These are phyloP conservation scores for Neolentinus lepideus DNA, from an alignment of 1,284 basidiomycete genomes.

Conservation along the genomic window DNA sequence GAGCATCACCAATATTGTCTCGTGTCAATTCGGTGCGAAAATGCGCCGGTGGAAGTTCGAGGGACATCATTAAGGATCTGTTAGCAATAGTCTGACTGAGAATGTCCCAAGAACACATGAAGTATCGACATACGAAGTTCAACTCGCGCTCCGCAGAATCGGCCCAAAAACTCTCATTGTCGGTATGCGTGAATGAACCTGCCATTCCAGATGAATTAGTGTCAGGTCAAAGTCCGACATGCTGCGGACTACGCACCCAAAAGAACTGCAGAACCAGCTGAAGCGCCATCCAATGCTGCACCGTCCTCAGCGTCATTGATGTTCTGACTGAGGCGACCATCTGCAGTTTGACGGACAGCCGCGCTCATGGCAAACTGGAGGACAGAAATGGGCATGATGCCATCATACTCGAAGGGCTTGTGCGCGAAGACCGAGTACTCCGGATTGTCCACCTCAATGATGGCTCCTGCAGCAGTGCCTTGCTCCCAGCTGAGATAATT, in stretches of 20 bases:
- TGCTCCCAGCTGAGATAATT: slow-evolving; percentile 22
- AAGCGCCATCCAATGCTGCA: slow-evolving; percentile 23
- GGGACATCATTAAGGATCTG: slow-evolving; percentile 56
- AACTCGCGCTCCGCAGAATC: slow-evolving; percentile 16
- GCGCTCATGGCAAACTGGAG: slow-evolving; percentile 22
- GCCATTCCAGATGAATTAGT: neutral
- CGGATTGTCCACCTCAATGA: slow-evolving; percentile 19
- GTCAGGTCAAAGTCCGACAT: neutral
- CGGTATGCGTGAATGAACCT: slow-evolving; percentile 17
- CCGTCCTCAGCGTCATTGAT: slow-evolving; percentile 21
- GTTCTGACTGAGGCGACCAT: slow-evolving; percentile 22
- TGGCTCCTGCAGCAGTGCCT: slow-evolving; percentile 20
- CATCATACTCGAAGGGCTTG: slow-evolving; percentile 13
- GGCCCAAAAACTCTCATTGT: slow-evolving; percentile 15
- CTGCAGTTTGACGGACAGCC: slow-evolving; percentile 18
- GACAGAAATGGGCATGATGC: slow-evolving; percentile 13
- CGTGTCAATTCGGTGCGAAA: slow-evolving; percentile 65
- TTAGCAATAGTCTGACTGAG: neutral
- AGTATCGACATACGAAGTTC: slow-evolving; percentile 15
- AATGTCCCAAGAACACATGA: neutral
- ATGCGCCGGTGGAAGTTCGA: slow-evolving; percentile 65
- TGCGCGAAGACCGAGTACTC: slow-evolving; percentile 20
- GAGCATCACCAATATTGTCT: slow-evolving; percentile 35
- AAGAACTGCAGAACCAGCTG: slow-evolving; percentile 18
- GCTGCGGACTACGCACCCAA: slow-evolving; percentile 11